Base-by-base conservation (phyloP, 768 basidiomycete species). In the Naganishia vaughanmartiniae region DNA sequence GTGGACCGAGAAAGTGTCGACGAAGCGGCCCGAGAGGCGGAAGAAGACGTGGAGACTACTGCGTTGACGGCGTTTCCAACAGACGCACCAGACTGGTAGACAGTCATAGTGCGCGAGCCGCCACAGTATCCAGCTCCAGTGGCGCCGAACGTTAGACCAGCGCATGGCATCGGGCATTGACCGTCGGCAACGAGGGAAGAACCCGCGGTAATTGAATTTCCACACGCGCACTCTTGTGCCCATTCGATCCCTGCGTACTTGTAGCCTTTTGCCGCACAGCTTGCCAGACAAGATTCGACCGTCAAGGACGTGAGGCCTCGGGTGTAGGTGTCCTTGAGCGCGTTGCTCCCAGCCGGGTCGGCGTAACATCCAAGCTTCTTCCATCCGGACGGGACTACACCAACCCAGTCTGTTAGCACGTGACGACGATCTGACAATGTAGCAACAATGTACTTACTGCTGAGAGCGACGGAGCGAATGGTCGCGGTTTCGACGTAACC, bases 171-270 rank as follows among this genome's bases (percentile, higher is more conserved):
- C 60, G 73, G 69, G 72, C 81, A 79, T 24, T 73, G 79, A 12
- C 63, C 66, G 21, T 66, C 66, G 55, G 71, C 70, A 7, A 53
- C 53, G 72, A 74, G 80, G 21, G 66, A 46, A 66, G 78, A 65
- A 36, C 88, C 89, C 34, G 86, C 84, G 15, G 87, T 82, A 56
- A 92, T 82, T 14, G 83, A 80, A 76, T 90, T 84, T 2, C 89
- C 90, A 73, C 92, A 72, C 39, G 68, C 68, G 53, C 71, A 72
- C 28, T 72, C 71, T 19, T 73, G 51, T n/a, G 55, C 42, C 65
- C 71, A 70, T 54, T 67, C 70, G 55, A 71, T 33, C 24, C 71
- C 71, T 7, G 69, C 56, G 39, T 56, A 39, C 31, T 63, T 54
- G 80, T 84, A 90, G 70, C 87, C 86, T 72, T 83, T 82, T 1